A percentile compares a stretch with the other conserved stretches of the same genome.
Conservation (phyloP, 129 eudicot species). For the Saussurea involucrata region DNA sequence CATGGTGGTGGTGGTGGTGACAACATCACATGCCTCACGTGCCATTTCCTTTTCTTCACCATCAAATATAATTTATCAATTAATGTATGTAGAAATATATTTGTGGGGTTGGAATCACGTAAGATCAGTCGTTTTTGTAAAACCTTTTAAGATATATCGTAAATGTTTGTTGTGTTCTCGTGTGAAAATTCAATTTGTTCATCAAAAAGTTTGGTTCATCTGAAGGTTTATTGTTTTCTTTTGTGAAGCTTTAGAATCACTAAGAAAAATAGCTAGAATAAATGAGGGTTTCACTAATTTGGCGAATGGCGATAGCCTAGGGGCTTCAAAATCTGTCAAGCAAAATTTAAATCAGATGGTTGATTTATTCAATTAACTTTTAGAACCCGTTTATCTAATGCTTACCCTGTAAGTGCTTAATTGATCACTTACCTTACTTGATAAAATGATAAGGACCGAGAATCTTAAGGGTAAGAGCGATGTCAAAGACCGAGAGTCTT, state of each 20-base stretch:
- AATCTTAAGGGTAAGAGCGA: too few species aligned
- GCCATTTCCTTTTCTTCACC: not conserved
- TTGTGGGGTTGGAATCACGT: too few species aligned
- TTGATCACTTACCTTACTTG: too few species aligned
- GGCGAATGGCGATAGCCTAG: not conserved
- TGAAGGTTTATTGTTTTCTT: not conserved
- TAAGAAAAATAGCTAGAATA: not conserved
- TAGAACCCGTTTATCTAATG: too few species aligned
- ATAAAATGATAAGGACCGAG: too few species aligned
- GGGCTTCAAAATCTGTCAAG: not conserved
- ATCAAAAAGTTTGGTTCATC: not conserved
- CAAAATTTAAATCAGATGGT: not conserved
- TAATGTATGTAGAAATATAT: too few species aligned
- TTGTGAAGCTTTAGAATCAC: not conserved
- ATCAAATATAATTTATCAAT: not conserved
- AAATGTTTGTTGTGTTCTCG: not conserved
- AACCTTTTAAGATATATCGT: too few species aligned
- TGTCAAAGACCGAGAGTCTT: too few species aligned
- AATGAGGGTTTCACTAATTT: not conserved
- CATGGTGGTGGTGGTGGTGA: not conserved
- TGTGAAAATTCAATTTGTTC: not conserved
- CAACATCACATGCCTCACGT: slow-evolving; percentile 6
- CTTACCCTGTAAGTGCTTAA: too few species aligned
- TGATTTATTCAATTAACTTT: not conserved
- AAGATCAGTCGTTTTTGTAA: not conserved